Evolutionary conservation across 306 rosid species (phyloP).

Genomic region (Benincasa hispida): DNA sequence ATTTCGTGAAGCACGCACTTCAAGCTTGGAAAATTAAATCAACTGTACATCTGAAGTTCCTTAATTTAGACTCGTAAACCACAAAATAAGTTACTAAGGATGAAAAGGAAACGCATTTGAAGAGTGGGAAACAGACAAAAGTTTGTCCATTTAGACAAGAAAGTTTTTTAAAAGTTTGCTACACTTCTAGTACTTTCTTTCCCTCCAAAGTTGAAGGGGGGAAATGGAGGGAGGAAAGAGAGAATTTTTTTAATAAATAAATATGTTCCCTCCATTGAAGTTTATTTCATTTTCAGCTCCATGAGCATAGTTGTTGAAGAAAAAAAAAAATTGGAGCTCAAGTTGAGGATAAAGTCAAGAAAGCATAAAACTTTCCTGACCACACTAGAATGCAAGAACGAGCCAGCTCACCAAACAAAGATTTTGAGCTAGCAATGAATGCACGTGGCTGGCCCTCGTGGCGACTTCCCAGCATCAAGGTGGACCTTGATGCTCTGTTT

Average conservation of each 20-base stretch:
- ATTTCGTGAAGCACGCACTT: too few species aligned
- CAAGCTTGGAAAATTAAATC: not conserved
- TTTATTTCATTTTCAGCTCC: not conserved
- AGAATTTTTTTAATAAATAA: too few species aligned
- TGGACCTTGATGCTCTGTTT: not conserved
- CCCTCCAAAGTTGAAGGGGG: not conserved
- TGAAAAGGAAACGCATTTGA: not conserved
- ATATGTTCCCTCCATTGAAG: too few species aligned
- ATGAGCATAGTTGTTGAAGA: not conserved
- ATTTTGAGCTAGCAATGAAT: not conserved
- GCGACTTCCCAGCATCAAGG: not conserved
- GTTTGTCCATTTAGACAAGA: not conserved
- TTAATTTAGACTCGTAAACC: not conserved
- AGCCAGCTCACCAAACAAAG: not conserved
- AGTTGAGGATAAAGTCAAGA: not conserved
- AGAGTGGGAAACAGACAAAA: not conserved
- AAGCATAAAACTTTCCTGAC: not conserved
- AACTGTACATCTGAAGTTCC: not conserved
- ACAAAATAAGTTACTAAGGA: not conserved
- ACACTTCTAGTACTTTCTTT: not conserved
- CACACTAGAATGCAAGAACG: not conserved
- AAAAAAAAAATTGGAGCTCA: not conserved
- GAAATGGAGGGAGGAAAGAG: too few species aligned
- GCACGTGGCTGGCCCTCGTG: not conserved
- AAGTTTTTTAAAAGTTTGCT: not conserved